Conservation (phyloP, 495 filamentous ascomycete species). For the Aspergillus nanangensis region DNA sequence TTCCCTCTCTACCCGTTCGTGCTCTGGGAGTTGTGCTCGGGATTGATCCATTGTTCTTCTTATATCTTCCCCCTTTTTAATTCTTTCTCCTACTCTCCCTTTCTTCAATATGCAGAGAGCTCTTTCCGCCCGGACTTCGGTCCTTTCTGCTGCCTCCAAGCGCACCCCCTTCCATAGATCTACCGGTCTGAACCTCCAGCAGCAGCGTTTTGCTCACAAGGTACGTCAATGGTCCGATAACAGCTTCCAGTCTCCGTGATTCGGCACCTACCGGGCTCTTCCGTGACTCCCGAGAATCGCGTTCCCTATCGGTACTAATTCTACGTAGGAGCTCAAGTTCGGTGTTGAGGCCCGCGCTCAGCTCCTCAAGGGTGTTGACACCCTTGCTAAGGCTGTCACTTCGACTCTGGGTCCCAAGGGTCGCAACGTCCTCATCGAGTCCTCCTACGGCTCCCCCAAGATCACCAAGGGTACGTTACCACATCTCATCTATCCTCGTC, state of each 20-base stretch:
- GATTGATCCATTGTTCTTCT: constrained; percentile 12
- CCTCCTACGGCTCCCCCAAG: constrained; percentile 95
- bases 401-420: constrained; percentile 97
- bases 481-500: not conserved
- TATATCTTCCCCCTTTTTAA: constrained; percentile 14
- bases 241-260: not conserved
- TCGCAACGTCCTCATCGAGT: constrained; percentile 96
- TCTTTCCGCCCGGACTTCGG: constrained; percentile 62
- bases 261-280: constrained; percentile 4
- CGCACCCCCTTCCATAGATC: constrained; percentile 42
- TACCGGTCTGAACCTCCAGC: constrained; percentile 63
- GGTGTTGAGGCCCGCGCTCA: constrained; percentile 89
- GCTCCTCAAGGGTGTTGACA: constrained; percentile 92
- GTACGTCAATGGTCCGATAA: constrained; percentile 40
- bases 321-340: constrained; percentile 86
- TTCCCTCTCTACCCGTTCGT: constrained; percentile 19
- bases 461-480: constrained; percentile 87
- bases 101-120: constrained; percentile 66
- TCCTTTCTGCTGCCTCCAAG: constrained; percentile 64
- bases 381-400: constrained; percentile 91
- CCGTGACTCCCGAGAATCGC: constrained; percentile 17
- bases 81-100: constrained; percentile 18
- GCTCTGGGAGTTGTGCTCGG: constrained; percentile 31
- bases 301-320: constrained; percentile 17
- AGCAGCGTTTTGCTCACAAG: constrained; percentile 93